These are phyloP conservation scores for Aureobasidium sp. DNA, from an alignment of 2,329 filamentous ascomycete species.

Conservation along the genomic window DNA sequence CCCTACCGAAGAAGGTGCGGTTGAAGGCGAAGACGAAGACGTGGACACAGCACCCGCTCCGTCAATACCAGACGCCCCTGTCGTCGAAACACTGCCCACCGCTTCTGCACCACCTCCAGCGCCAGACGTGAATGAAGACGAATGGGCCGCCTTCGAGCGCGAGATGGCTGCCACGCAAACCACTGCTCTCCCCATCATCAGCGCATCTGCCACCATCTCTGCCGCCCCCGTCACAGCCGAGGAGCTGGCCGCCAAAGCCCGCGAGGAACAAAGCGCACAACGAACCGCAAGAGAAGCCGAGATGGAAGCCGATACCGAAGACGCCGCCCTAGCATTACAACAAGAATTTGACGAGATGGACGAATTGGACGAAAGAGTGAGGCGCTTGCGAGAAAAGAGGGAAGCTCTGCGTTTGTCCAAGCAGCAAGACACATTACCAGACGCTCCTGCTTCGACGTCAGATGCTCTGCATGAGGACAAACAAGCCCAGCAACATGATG, in stretches of 20 bases:
- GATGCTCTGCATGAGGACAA: not conserved
- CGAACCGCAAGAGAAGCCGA: slow-evolving; percentile 37
- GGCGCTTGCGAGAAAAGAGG: slow-evolving; percentile 38
- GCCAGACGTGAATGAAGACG: slow-evolving; percentile 58
- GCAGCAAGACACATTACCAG: not conserved
- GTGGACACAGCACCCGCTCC: not conserved
- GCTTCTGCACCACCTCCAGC: not conserved
- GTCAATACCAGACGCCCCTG: slow-evolving; percentile 3
- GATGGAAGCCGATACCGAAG: slow-evolving; percentile 42
- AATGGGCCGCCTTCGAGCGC: slow-evolving; percentile 83
- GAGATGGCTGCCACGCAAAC: slow-evolving; percentile 53
- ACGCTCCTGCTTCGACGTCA: not conserved
- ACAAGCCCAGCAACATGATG: not conserved
- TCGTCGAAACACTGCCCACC: not conserved
- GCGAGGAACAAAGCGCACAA: slow-evolving; percentile 39
- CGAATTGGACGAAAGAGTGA: slow-evolving; percentile 39
- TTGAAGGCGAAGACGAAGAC: not conserved
- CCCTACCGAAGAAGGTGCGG: slow-evolving; percentile 28
- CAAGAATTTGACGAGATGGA: slow-evolving; percentile 48
- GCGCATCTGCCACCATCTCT: slow-evolving; percentile 35
- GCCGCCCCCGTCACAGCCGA: slow-evolving; percentile 41
- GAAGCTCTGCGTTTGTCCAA: slow-evolving; percentile 33
- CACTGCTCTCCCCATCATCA: slow-evolving; percentile 20
- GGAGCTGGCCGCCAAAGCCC: slow-evolving; percentile 40
- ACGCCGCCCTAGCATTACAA: slow-evolving; percentile 37